Base-by-base conservation (phyloP, 2,329 filamentous ascomycete species). In the Trichoderma breve region DNA sequence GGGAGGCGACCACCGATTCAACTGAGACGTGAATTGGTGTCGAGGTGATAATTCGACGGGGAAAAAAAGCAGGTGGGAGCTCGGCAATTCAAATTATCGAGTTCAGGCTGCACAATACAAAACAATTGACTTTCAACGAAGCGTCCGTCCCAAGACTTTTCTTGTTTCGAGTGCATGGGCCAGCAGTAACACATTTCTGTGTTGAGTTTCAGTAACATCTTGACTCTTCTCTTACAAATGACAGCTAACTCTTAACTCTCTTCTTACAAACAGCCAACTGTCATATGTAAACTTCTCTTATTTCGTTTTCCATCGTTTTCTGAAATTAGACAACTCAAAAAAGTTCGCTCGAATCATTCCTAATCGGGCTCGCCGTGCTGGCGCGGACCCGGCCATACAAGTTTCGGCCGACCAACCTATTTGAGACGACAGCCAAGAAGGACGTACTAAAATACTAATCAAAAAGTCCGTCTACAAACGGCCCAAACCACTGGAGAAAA, bases 351-450 rank as follows among this genome's bases (percentile, higher is more conserved):
- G 11, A 69, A 26, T 58, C 36, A 32, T 60, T 51, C 65, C 65
- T 51, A 69, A 47, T 69, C 65, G 65, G 65, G 65, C 36, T 69
- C 65, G 36, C 65, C 65, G 65, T 55, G 26, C 36, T 61, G 12
- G 55, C 36, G 51, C 53, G 65, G 65, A 58, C 11, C 65, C 65
- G 62, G 47, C 32, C 53, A 14, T 3, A 4, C 26, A 28, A 39
- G 34, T 43, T 53, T 70, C 67, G 57, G 67, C 67, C 36, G 58
- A 36, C 58, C 43, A 39, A 21, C 58, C 58, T 8, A 55, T 53
- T 70, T 24, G 39, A 39, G 58, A 21, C 58, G 15, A 32, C 53
- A 58, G 64, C 53, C 64, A 67, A 67, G 32, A 58, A 67, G 28
- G 28, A 6, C 26, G 6, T 62, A n/a, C 39, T 70, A 47, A 34